Evolutionary conservation across 805 yeast genomes (phyloP).

Genomic region (Barnettozyma californica): DNA sequence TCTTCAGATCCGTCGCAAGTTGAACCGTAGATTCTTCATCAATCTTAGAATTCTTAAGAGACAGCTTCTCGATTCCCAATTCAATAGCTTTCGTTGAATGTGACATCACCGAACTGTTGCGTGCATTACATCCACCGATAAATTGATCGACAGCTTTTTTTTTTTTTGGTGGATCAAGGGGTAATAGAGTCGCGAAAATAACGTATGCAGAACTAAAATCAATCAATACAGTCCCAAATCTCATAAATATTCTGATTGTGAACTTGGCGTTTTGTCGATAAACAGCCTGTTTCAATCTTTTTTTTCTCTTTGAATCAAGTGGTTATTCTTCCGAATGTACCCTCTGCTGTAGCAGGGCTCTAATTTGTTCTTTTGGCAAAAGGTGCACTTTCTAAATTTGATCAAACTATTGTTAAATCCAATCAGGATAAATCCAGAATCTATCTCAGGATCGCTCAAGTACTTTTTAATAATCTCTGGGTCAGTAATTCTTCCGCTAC

Average conservation of each 20-base stretch:
- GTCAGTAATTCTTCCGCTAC: constrained; percentile 1
- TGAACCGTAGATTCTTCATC: constrained; percentile 18
- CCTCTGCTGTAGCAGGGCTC: constrained; percentile 8
- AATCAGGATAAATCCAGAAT: not conserved
- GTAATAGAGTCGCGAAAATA: too few species aligned
- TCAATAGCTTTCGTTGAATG: constrained; percentile 6
- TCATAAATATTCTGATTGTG: not conserved
- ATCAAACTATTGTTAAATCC: constrained; percentile 1
- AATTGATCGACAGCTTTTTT: too few species aligned
- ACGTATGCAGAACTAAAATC: too few species aligned
- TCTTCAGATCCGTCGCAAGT: constrained; percentile 29
- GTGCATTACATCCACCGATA: too few species aligned
- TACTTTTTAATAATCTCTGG: not conserved
- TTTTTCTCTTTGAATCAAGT: not conserved
- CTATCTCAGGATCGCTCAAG: constrained; percentile 1
- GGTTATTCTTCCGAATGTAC: constrained; percentile 3
- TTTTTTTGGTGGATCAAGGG: too few species aligned
- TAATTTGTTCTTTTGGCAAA: constrained; percentile 3
- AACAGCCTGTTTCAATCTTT: not conserved
- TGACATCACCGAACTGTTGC: constrained; percentile 29
- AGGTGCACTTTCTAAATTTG: constrained; percentile 8
- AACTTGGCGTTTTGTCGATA: too few species aligned
- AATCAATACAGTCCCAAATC: too few species aligned
- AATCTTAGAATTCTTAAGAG: constrained; percentile 13
- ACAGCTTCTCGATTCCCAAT: constrained; percentile 15